Evolutionary conservation across 352 stramenopile genomes (phyloP), one percentile per base, ranked within the genome.

Genomic region (Phytophthora palmivora): DNA sequence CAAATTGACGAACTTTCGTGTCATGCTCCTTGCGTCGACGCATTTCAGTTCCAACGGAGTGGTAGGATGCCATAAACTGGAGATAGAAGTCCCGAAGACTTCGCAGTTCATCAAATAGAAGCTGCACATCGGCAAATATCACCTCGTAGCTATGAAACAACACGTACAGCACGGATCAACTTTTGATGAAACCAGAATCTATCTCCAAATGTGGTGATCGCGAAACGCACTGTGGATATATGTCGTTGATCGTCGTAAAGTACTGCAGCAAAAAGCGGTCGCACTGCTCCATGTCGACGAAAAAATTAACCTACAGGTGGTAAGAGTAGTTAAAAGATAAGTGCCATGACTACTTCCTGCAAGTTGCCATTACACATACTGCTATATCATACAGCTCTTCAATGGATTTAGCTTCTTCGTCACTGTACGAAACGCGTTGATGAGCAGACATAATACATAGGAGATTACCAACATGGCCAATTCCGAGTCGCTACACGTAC

Each of bases 251-350:
- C 6, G 76, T 91, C 8, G 82, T 88, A 55, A 94, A 95, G 21
- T 92, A 91, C 19, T 79, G 62, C 16, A 92, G 49, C 28, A 95
- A 70, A 26, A 88, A 88, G 3, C 84, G 80, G 50, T 95, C 87
- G 41, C 87, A 94, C 61, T 95, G 87, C 73, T 95, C 87, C 84
- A 94, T 95, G 54, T 95, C 85, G 36, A 95, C 84, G 46, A 94
- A 95, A 48, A 91, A 92, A 14, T 69, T 76, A 24, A 94, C 83
- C 82, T 88, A 33, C 14, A 58, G 19, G 9, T 16, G 47, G 15
- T 38, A 28, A 48, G 14, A 32, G 24, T 61, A 4, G 11, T 46
- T 24, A 36, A 45, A 12, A 10, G 8, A 6, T 8, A 36, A 21
- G 6, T n/a, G 28, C 4, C 15, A 12, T 16, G 15, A n/a, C 8